Percentiles rank a stretch among this genome's conserved stretches.
Conservation (phyloP, 148 eudicot species). For the Selenicereus undatus region DNA sequence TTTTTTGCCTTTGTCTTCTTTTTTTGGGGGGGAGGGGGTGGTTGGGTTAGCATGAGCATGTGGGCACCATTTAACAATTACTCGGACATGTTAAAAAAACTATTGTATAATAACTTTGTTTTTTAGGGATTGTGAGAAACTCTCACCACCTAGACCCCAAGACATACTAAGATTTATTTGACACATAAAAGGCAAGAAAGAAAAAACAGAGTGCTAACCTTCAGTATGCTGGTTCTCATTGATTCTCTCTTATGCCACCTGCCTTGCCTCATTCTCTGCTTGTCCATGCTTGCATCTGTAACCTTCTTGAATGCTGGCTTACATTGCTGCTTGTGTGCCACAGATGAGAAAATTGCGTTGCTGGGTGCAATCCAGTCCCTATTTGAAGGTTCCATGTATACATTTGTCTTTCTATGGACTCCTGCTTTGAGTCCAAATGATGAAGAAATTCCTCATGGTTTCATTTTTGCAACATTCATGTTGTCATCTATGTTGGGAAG, state of each 20-base stretch:
- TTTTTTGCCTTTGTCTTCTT: too few relatives aligned
- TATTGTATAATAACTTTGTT: too few relatives aligned
- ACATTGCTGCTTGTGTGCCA: not conserved
- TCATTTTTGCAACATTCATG: conserved; percentile 97
- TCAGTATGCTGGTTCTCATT: not conserved
- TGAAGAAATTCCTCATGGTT: conserved; percentile 96
- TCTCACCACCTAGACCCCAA: too few relatives aligned
- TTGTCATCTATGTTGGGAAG: conserved; percentile 97
- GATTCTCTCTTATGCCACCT: not conserved
- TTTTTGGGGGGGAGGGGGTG: too few relatives aligned
- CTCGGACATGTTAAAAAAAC: too few relatives aligned
- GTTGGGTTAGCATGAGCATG: too few relatives aligned
- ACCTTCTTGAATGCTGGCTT: not conserved
- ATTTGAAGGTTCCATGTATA: conserved; percentile 99
- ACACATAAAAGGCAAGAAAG: not conserved
- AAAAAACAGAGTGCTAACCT: not conserved
- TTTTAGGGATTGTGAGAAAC: too few relatives aligned
- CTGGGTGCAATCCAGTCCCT: conserved; percentile 97
- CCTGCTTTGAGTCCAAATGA: conserved; percentile 98
- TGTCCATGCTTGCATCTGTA: not conserved
- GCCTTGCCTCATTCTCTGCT: not conserved
- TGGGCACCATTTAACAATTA: too few relatives aligned
- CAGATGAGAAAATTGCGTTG: conserved; percentile 98
- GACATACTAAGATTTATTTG: not conserved
- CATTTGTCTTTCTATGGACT: conserved; percentile 98